A percentile compares a stretch with the other conserved stretches of the same genome.
Conservation (phyloP, 163 green algal genomes). For the Scenedesmus sp. region DNA sequence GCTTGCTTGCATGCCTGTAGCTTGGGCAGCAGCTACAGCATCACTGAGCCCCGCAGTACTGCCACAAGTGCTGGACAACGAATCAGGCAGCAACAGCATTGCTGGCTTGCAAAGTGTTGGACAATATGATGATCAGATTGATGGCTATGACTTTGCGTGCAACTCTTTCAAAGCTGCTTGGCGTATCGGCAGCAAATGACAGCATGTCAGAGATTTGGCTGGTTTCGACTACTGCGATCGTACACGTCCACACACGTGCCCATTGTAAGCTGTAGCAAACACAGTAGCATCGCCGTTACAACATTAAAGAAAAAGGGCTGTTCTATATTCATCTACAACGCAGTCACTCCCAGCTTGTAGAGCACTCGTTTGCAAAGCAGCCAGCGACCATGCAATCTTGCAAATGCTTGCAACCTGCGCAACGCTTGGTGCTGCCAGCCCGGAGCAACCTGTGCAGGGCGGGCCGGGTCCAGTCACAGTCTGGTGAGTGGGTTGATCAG, state of each 20-base stretch:
- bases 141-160: not conserved
- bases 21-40: too few species aligned
- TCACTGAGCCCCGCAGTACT: too few species aligned
- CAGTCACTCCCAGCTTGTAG: not conserved
- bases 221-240: not conserved
- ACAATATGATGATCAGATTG: not conserved
- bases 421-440: constrained; percentile 2
- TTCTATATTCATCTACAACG: not conserved
- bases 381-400: not conserved
- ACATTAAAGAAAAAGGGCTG: not conserved
- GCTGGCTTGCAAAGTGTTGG: not conserved
- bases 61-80: too few species aligned
- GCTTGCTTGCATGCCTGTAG: too few species aligned
- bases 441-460: not conserved
- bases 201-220: not conserved
- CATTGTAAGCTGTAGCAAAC: not conserved
- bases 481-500: constrained; percentile 31
- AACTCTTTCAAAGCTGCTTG: not conserved
- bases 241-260: not conserved
- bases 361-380: not conserved
- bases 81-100: not conserved
- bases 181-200: not conserved
- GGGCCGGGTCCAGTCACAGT: constrained; percentile 15
- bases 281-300: not conserved
- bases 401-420: not conserved